These are phyloP conservation scores for Hibiscus tridactylites DNA, from an alignment of 345 rosid species.

Conservation along the genomic window DNA sequence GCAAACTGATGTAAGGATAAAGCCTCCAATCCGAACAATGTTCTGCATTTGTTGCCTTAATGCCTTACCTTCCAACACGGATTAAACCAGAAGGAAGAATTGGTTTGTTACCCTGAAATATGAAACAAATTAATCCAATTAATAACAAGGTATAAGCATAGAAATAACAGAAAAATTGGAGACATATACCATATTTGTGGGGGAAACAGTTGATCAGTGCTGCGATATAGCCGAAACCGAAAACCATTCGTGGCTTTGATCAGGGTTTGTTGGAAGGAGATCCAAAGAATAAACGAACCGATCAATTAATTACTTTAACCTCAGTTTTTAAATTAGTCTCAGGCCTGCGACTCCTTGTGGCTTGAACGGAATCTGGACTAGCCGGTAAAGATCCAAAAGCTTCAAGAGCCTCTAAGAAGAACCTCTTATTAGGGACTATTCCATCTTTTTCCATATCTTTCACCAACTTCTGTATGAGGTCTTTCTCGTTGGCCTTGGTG, in stretches of 20 bases:
- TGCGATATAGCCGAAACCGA: neutral
- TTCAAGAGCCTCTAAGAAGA: slow-evolving; percentile 80
- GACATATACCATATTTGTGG: slow-evolving; percentile 6
- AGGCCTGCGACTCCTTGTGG: slow-evolving; percentile 17
- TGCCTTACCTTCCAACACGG: too few relatives aligned
- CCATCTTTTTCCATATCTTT: slow-evolving; percentile 73
- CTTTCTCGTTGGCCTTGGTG: slow-evolving; percentile 67
- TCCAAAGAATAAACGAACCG: slow-evolving; percentile 2
- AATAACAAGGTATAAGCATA: neutral
- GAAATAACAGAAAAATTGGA: neutral
- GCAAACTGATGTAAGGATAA: neutral
- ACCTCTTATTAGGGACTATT: slow-evolving; percentile 69
- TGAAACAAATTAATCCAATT: neutral
- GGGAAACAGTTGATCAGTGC: neutral
- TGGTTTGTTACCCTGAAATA: neutral
- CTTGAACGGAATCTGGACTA: slow-evolving; percentile 25
- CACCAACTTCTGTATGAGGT: slow-evolving; percentile 54
- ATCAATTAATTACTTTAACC: neutral
- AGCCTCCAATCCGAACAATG: neutral
- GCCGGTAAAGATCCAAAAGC: slow-evolving; percentile 37
- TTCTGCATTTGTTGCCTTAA: neutral
- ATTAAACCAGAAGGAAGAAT: neutral
- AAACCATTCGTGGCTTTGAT: slow-evolving; percentile 7
- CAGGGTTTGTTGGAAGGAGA: slow-evolving; percentile 2
- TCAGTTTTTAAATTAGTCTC: slow-evolving; percentile 17